Evolutionary conservation across 2,329 filamentous ascomycete species (phyloP).

Genomic region (Simplicillium aogashimaense): DNA sequence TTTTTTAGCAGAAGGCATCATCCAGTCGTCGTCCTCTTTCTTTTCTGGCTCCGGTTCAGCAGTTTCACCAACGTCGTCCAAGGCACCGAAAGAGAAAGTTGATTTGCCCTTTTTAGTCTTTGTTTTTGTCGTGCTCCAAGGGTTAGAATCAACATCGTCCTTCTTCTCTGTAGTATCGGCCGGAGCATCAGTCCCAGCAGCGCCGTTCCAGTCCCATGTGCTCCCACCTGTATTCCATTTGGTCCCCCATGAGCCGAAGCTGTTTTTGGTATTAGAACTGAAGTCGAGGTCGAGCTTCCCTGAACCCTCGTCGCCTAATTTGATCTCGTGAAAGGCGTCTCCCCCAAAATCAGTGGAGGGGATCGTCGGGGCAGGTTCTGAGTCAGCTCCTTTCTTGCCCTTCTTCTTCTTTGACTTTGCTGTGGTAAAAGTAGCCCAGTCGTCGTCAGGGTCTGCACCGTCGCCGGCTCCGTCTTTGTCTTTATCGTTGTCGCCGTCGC

Average conservation of each 20-base stretch:
- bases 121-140: slow-evolving; percentile 35
- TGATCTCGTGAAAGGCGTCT: slow-evolving; percentile 56
- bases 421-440: slow-evolving; percentile 17
- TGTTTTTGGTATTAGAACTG: slow-evolving; percentile 31
- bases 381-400: slow-evolving; percentile 18
- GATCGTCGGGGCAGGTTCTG: slow-evolving; percentile 16
- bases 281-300: slow-evolving; percentile 48
- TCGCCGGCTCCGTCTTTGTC: slow-evolving; percentile 24
- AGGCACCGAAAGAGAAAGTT: slow-evolving; percentile 35
- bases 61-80: slow-evolving; percentile 23
- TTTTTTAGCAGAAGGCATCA: slow-evolving; percentile 16
- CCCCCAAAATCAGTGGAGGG: slow-evolving; percentile 32
- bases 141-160: slow-evolving; percentile 31
- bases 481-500: slow-evolving; percentile 23
- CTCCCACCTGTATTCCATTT: slow-evolving; percentile 47
- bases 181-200: slow-evolving; percentile 18
- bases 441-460: slow-evolving; percentile 22
- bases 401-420: slow-evolving; percentile 33
- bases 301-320: slow-evolving; percentile 47
- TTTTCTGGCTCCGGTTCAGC: slow-evolving; percentile 13
- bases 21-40: slow-evolving; percentile 21
- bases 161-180: slow-evolving; percentile 27
- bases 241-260: slow-evolving; percentile 49
- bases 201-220: slow-evolving; percentile 32
- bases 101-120: slow-evolving; percentile 43